These are phyloP conservation scores for Calonectria naviculata DNA, from an alignment of 2,329 filamentous ascomycete genomes.

Conservation along the genomic window DNA sequence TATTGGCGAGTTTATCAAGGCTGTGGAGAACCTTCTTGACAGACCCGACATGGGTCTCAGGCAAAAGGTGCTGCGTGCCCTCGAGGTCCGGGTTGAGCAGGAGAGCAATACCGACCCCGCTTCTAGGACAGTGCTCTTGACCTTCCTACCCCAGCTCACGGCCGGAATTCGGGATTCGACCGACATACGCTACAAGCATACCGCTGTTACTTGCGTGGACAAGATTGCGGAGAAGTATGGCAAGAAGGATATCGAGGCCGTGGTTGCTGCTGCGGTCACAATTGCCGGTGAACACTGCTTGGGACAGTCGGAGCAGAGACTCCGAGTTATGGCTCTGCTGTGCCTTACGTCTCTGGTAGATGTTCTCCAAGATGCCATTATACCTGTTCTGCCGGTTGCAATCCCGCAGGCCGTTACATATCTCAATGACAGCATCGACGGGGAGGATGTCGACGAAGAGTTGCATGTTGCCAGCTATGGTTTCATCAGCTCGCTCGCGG, in stretches of 20 bases:
- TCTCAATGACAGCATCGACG: slow-evolving; percentile 70
- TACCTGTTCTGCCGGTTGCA: slow-evolving; percentile 82
- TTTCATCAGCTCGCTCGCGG: slow-evolving; percentile 81
- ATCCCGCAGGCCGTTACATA: slow-evolving; percentile 79
- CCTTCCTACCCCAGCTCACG: slow-evolving; percentile 83
- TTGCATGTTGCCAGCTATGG: slow-evolving; percentile 87
- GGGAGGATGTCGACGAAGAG: slow-evolving; percentile 65
- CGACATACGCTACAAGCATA: slow-evolving; percentile 82
- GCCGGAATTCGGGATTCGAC: slow-evolving; percentile 78
- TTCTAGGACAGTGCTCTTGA: slow-evolving; percentile 77
- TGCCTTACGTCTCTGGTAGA: slow-evolving; percentile 92
- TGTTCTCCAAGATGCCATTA: slow-evolving; percentile 85
- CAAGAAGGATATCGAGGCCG: slow-evolving; percentile 85
- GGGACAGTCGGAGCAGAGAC: slow-evolving; percentile 75
- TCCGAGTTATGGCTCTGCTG: slow-evolving; percentile 86
- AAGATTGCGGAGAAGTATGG: slow-evolving; percentile 96
- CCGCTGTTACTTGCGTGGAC: slow-evolving; percentile 89
- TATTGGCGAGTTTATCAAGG: slow-evolving; percentile 88
- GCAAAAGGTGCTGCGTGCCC: slow-evolving; percentile 81
- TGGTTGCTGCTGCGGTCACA: slow-evolving; percentile 79
- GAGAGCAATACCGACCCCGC: slow-evolving; percentile 76
- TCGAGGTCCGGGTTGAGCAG: slow-evolving; percentile 82
- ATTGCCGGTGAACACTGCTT: slow-evolving; percentile 83
- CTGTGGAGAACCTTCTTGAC: slow-evolving; percentile 84
- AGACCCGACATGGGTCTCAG: slow-evolving; percentile 80